phyloP scores from a whole-genome alignment of 495 filamentous ascomycete genomes.

The Xylaria intraflava region DNA sequence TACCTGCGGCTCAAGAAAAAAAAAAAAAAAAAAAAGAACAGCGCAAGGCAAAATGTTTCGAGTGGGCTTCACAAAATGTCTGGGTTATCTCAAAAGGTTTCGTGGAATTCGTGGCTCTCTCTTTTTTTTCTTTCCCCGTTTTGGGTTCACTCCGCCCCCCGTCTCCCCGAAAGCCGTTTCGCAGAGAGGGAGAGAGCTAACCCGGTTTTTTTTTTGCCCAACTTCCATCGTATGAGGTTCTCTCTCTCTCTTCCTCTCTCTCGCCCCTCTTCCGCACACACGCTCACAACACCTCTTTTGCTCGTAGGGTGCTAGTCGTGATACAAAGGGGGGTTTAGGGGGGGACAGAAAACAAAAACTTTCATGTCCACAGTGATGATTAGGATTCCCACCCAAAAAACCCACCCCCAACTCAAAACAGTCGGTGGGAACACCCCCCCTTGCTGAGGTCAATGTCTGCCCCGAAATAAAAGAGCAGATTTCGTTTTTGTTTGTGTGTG shows the following conservation, averaged over 20 bases:
- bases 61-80: background rate
- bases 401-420: constrained; percentile 7
- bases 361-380: constrained; percentile 9
- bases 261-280: background rate
- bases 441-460: constrained; percentile 4
- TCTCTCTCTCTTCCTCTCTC: constrained; percentile 3
- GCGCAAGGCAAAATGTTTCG: background rate
- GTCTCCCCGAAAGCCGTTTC: background rate
- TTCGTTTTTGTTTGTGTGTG: too few relatives aligned
- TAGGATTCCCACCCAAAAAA: constrained; percentile 9
- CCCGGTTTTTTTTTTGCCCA: background rate
- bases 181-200: background rate
- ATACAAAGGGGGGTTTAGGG: constrained; percentile 1
- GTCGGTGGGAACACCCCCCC: constrained; percentile 1
- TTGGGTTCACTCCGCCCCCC: too few relatives aligned
- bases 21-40: constrained; percentile 1
- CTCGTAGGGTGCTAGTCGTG: constrained; percentile 6
- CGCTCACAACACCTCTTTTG: too few relatives aligned
- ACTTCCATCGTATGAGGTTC: constrained; percentile 3
- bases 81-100: constrained; percentile 1
- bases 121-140: background rate
- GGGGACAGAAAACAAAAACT: background rate
- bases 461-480: background rate
- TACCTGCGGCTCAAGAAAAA: background rate
- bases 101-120: constrained; percentile 1